Conservation (phyloP, 108 stramenopile genomes). For the Cyclotella baltica region DNA sequence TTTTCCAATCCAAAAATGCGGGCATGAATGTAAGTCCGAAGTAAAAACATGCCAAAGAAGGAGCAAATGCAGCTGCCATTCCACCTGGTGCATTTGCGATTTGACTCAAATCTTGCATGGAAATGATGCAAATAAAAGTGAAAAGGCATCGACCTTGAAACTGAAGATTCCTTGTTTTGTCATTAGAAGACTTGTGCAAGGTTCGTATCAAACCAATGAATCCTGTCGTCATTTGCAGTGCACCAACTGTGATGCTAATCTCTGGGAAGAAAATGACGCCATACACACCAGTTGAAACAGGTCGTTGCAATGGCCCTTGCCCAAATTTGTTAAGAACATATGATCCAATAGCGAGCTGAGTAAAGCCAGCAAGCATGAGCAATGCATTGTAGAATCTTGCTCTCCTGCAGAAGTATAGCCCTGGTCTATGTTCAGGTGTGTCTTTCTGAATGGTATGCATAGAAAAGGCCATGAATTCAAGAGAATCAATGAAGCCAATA, state of each 20-base stretch:
- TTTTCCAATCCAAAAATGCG: too few species aligned
- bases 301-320: not conserved
- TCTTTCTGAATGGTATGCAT: conserved; percentile 10
- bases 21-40: too few species aligned
- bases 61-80: too few species aligned
- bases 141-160: conserved; percentile 5
- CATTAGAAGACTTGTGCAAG: not conserved
- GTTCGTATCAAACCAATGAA: not conserved
- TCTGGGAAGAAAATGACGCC: conserved; percentile 8
- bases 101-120: not conserved
- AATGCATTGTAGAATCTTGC: not conserved
- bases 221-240: not conserved
- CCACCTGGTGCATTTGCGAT: too few species aligned
- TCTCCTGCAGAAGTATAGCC: conserved; percentile 4
- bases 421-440: not conserved
- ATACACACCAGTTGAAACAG: not conserved
- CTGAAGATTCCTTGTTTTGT: not conserved
- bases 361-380: conserved; percentile 16
- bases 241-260: conserved; percentile 12
- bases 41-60: too few species aligned
- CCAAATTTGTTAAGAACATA: conserved; percentile 1
- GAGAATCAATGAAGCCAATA: not conserved
- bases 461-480: conserved; percentile 8
- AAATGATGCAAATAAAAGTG: conserved; percentile 4
- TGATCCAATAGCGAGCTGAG: conserved; percentile 18